Evolutionary conservation across 106 monocot genomes (phyloP).

Genomic region (Gastrodia elata): DNA sequence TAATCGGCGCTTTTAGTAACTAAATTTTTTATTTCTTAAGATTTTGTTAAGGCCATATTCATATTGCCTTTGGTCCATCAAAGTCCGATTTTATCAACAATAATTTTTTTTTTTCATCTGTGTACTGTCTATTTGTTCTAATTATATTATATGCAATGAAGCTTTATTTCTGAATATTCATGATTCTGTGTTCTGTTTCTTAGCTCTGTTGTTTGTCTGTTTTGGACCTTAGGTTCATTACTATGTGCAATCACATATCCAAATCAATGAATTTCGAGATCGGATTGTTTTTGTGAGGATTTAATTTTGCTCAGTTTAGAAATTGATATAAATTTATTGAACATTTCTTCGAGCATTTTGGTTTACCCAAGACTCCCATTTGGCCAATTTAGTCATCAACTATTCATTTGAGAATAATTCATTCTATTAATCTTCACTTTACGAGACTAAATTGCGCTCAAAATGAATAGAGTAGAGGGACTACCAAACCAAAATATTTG

Average conservation of each 20-base stretch:
- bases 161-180: slow-evolving; percentile 2
- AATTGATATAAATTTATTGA: background rate
- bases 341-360: too few species aligned
- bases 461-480: too few species aligned
- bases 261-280: slow-evolving; percentile 94
- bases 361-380: too few species aligned
- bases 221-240: slow-evolving; percentile 56
- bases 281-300: slow-evolving; percentile 61
- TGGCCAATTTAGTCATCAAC: too few species aligned
- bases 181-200: background rate
- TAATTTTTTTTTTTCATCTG: background rate
- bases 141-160: background rate
- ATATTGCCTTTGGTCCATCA: too few species aligned
- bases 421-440: too few species aligned
- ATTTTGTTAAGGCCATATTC: background rate
- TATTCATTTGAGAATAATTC: too few species aligned
- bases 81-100: too few species aligned
- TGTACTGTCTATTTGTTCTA: background rate
- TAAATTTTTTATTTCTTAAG: background rate
- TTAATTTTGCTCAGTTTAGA: background rate
- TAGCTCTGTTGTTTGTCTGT: background rate
- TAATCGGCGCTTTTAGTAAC: background rate
- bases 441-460: too few species aligned
- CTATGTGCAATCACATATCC: slow-evolving; percentile 93
- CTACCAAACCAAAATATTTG: too few species aligned